Evolutionary conservation across 2,329 filamentous ascomycete genomes (phyloP), one percentile per base, ranked within the genome.

Genomic region (Tolypocladium guangdongense): DNA sequence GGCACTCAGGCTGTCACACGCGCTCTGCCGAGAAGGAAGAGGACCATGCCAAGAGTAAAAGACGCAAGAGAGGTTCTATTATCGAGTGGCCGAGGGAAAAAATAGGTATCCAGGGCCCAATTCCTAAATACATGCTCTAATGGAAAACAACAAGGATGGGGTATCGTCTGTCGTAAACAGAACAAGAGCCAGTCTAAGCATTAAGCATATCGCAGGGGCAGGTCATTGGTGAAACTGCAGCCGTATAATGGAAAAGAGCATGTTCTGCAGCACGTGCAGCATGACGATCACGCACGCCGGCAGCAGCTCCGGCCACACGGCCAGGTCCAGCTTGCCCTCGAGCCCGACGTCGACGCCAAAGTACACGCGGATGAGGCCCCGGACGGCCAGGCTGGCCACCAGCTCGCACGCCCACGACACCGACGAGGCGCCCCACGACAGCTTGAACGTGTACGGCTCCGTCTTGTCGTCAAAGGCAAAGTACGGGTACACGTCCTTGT

Each of bases 351-450:
- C 78, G 50, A 86, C 76, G 43, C 75, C 74, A 65, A 82, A 86
- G 55, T 77, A 78, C 60, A 73, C 74, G 60, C 74, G 73, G 56
- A 86, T 77, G 46, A 87, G 71, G 14, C 74, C 71, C 22, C 82
- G 71, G 12, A 86, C 81, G 47, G 80, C 73, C 63, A 83, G 71
- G 57, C 80, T 82, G 1, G 83, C 82, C 1, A 74, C 71, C 52
- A 86, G 73, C 71, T 87, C 83, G 66, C 83, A 86, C 2, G 71
- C 82, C 83, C 83, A 87, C 6, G 83, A 87, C 52, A 85, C 75
- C 53, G 73, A 71, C 20, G 81, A 83, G 54, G 82, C 82, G 59
- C 76, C 80, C 57, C 86, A 82, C 0, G 83, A 86, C 49, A 86
- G 71, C 43, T 72, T 67, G 62, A 86, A 85, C 59, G 83, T 80